A percentile compares a stretch with the other conserved stretches of the same genome.
Conservation (phyloP, 2,329 filamentous ascomycete genomes). For the Remersonia thermophila region DNA sequence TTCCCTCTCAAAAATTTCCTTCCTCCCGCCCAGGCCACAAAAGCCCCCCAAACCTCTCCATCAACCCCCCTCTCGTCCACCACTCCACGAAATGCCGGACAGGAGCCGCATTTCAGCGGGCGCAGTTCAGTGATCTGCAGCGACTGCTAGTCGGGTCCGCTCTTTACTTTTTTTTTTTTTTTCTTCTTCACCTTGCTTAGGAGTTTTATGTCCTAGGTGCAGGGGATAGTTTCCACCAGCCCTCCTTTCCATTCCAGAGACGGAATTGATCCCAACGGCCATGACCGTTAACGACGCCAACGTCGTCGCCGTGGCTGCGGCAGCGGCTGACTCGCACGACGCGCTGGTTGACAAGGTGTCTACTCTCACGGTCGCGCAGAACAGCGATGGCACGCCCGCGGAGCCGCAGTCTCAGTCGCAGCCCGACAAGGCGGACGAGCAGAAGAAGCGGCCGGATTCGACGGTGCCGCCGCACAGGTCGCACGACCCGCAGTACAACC, state of each 20-base stretch:
- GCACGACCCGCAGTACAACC: constrained; percentile 58
- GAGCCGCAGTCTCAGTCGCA: too few species aligned
- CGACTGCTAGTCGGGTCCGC: constrained; percentile 13
- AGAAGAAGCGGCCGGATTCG: constrained; percentile 4
- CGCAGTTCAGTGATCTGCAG: constrained; percentile 17
- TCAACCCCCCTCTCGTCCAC: background rate
- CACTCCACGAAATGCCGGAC: constrained; percentile 13
- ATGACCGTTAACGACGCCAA: constrained; percentile 13
- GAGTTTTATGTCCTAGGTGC: too few species aligned
- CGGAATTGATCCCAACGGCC: constrained; percentile 3
- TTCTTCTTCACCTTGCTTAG: too few species aligned
- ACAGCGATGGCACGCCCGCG: too few species aligned
- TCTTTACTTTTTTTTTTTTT: constrained; percentile 6
- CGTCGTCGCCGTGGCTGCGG: constrained; percentile 2
- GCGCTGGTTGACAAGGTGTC: constrained; percentile 15
- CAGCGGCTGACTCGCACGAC: constrained; percentile 9
- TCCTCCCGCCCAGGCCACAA: constrained; percentile 3
- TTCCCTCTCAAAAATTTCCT: constrained; percentile 5
- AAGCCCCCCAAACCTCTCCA: too few species aligned
- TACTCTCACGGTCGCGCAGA: constrained; percentile 14
- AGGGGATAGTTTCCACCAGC: too few species aligned
- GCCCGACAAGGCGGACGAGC: constrained; percentile 3
- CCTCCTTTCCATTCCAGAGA: too few species aligned
- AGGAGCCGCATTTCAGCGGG: constrained; percentile 9
- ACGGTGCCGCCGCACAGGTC: constrained; percentile 49